Evolutionary conservation across 1,139 yeast species (phyloP), one percentile per base, ranked within the genome.

Genomic region (Kazachstania sp.): DNA sequence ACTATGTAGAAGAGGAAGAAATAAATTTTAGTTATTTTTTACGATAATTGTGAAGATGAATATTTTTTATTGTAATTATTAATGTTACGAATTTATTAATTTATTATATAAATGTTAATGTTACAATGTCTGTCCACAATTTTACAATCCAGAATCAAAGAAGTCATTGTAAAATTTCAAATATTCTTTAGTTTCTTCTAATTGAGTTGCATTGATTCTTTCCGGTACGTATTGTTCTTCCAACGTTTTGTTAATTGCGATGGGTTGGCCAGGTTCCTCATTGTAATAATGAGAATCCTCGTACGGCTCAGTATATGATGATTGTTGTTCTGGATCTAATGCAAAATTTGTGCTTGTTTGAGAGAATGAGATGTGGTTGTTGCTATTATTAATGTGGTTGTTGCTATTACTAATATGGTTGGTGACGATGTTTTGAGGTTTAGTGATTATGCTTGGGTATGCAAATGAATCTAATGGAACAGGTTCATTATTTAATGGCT

Each of bases 121-220:
- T 38, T 26, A 26, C 31, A 38, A 26, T 29, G 16, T 18, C 11
- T 18, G 9, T 13, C 4, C 19, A 32, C 15, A 13, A 37, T 9
- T 18, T 18, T 11, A 45, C 37, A 51, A 34, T 26, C 49, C 46
- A 26, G 51, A 38, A 4, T 57, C 59, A 46, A 51, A 57, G 20
- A 55, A 51, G 41, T 48, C 58, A 40, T 61, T 61, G 54, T 61
- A 63, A 45, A 63, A 58, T 40, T 59, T 57, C 46, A 60, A 37
- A 49, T 58, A 63, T 37, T 61, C 60, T 47, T 59, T 56, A 11
- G 59, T 56, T 42, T 61, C 65, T 40, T 58, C 52, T 34, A 55
- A 43, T 31, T 59, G 61, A 23, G 51, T 51, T 37, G 56, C 60
- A 34, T 57, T 54, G 36, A 61, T 43, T 18, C 47, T 47, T 5